Base-by-base conservation (phyloP, 1,284 basidiomycete species). In the Mycena citricolor region DNA sequence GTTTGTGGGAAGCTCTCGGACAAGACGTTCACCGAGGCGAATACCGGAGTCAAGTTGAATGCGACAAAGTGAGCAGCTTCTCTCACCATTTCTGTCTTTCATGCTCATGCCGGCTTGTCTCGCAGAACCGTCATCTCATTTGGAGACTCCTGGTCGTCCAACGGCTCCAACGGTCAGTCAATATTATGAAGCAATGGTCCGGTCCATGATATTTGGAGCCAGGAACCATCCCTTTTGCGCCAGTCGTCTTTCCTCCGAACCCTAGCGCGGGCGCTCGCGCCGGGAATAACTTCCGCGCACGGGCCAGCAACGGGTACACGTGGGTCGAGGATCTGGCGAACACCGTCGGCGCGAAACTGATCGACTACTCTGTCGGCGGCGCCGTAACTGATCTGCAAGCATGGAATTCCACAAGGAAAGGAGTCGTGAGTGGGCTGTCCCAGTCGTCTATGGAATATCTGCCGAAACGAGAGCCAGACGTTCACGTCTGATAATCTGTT, bases 151-250 rank as follows among this genome's bases (percentile, higher is more conserved):
- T 52, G 51, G 51, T 49, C 51, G n/a, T 43, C 40, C 10, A 52
- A 52, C 30, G 51, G 51, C 11, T 52, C 51, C n/a, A 52, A 52
- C 19, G 51, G 51, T 43, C 8, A 6, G 36, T 2, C 6, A 13
- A n/a, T n/a, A n/a, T n/a, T n/a, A n/a, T n/a, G n/a, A n/a, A n/a
- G 1, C n/a, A 14, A 24, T 17, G 14, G 11, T 4, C 2, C 10
- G 14, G 5, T 14, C 7, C 5, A 38, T 14, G n/a, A 11, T 2
- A 3, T 10, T 22, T 25, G 19, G 14, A 24, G 16, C 3, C 13
- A 52, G 51, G 51, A 33, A 52, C 51, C 23, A 47, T 52, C 35
- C 51, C 51, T 21, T 52, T 52, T 19, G 51, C 51, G 11, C 51
- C 51, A 10, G 37, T 52, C 11, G 44, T 52, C 10, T 52, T 52